These are phyloP conservation scores for Phytophthora macrochlamydospora DNA, from an alignment of 352 stramenopile genomes.

Conservation along the genomic window DNA sequence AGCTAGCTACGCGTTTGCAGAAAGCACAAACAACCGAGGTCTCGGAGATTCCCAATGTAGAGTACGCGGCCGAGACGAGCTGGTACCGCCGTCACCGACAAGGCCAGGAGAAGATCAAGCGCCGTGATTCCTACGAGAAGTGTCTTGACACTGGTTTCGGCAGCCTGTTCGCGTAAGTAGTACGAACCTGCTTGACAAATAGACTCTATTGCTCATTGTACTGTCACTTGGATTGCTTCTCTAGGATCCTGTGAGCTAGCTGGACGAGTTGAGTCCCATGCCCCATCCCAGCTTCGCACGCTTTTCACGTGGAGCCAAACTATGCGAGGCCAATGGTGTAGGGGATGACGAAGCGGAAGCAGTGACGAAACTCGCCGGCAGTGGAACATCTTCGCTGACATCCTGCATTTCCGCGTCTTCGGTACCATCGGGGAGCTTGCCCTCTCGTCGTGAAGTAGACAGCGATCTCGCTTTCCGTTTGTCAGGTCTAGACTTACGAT, in stretches of 20 bases:
- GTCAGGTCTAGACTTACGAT: slow-evolving; percentile 28
- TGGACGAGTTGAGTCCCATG: slow-evolving; percentile 62
- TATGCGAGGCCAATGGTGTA: slow-evolving; percentile 6
- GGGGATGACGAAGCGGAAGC: slow-evolving; percentile 28
- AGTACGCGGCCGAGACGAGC: slow-evolving; percentile 64
- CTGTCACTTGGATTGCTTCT: slow-evolving; percentile 14
- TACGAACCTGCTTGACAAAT: slow-evolving; percentile 23
- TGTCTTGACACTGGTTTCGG: slow-evolving; percentile 58
- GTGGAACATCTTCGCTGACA: slow-evolving; percentile 50
- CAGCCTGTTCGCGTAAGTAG: slow-evolving; percentile 47
- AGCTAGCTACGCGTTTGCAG: slow-evolving; percentile 52
- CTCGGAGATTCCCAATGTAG: slow-evolving; percentile 23
- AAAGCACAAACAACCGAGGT: slow-evolving; percentile 17
- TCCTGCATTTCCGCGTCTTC: slow-evolving; percentile 39
- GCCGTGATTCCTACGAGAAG: slow-evolving; percentile 63
- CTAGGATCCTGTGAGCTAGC: slow-evolving; percentile 12
- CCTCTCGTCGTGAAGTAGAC: slow-evolving; percentile 25
- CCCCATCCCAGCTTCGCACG: slow-evolving; percentile 80
- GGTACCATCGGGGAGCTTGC: slow-evolving; percentile 5
- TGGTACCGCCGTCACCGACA: slow-evolving; percentile 87
- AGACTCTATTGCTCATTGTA: slow-evolving; percentile 39
- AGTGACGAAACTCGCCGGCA: slow-evolving; percentile 49
- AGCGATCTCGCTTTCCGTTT: slow-evolving; percentile 35
- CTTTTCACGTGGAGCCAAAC: slow-evolving; percentile 43
- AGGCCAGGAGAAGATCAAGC: slow-evolving; percentile 62